Evolutionary conservation across 345 rosid species (phyloP).

Genomic region (Gossypioides kirkii): DNA sequence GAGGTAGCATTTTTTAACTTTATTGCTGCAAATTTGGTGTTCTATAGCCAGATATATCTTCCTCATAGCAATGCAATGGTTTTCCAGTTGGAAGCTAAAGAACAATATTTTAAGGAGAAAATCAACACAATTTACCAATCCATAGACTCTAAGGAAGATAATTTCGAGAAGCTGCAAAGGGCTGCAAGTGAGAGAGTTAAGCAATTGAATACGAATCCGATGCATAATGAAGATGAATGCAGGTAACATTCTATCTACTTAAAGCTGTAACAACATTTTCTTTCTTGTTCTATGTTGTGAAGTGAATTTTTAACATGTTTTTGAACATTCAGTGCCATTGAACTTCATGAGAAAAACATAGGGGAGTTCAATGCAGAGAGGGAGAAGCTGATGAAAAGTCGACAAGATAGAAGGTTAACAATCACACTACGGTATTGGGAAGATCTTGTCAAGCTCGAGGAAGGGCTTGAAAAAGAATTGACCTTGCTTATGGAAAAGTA

Average conservation of each 20-base stretch:
- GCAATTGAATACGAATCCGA: constrained; percentile 12
- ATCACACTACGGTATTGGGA: constrained; percentile 29
- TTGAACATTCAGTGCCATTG: constrained; percentile 14
- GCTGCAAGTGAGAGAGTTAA: constrained; percentile 26
- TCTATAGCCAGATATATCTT: no score
- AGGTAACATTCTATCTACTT: constrained; percentile 19
- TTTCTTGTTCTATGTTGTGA: not conserved
- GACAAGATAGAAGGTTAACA: constrained; percentile 22
- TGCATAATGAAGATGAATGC: constrained; percentile 15
- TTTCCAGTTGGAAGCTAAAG: constrained; percentile 34
- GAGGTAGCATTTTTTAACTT: constrained; percentile 27
- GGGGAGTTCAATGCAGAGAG: constrained; percentile 31
- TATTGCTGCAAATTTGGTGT: no score
- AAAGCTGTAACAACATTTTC: not conserved
- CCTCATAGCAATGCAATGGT: not conserved
- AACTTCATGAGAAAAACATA: constrained; percentile 22
- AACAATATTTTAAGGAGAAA: constrained; percentile 37
- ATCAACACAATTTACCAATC: constrained; percentile 22
- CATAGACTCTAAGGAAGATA: constrained; percentile 28
- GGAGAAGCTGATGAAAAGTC: constrained; percentile 25
- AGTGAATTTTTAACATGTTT: not conserved
- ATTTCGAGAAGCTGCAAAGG: constrained; percentile 36
- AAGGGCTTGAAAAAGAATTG: constrained; percentile 20
- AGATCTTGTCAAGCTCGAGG: constrained; percentile 29
- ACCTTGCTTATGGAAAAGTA: constrained; percentile 29